A percentile compares a stretch with the other conserved stretches of the same genome.
Evolutionary conservation across 2,329 filamentous ascomycete species (phyloP).

Genomic region (Neonectria neomacrospora): DNA sequence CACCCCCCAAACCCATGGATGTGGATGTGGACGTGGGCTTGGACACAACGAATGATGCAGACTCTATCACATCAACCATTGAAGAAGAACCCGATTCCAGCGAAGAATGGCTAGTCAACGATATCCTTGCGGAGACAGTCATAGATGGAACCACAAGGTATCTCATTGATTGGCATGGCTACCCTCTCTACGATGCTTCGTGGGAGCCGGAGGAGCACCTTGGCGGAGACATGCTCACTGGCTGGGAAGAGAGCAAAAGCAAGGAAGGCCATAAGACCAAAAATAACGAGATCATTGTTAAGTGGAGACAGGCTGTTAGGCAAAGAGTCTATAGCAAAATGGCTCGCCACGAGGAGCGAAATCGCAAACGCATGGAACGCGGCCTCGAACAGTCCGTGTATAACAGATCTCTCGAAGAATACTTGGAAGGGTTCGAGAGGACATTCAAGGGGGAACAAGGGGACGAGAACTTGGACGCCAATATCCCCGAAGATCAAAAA

Average conservation of each 20-base stretch:
- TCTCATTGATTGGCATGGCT: conserved; percentile 54
- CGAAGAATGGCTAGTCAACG: conserved; percentile 62
- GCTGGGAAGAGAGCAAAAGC: conserved; percentile 58
- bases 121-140: conserved; percentile 60
- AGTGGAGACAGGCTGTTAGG: conserved; percentile 50
- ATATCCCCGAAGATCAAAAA: neutral
- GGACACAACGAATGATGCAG: conserved; percentile 40
- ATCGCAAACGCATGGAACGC: conserved; percentile 54
- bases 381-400: conserved; percentile 48
- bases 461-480: conserved; percentile 12
- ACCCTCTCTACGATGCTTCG: conserved; percentile 48
- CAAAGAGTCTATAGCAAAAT: conserved; percentile 45
- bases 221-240: conserved; percentile 49
- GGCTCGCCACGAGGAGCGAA: conserved; percentile 56
- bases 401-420: conserved; percentile 37
- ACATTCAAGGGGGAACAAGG: conserved; percentile 27
- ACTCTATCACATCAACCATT: conserved; percentile 50
- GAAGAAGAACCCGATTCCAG: conserved; percentile 50
- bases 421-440: conserved; percentile 29
- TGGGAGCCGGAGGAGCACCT: conserved; percentile 65
- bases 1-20: neutral
- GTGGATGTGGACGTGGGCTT: conserved; percentile 7
- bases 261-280: conserved; percentile 48
- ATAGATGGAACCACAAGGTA: conserved; percentile 44
- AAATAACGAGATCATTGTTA: conserved; percentile 52